Evolutionary conservation across 257 asterid genomes (phyloP).

Genomic region (Solanum phureja): DNA sequence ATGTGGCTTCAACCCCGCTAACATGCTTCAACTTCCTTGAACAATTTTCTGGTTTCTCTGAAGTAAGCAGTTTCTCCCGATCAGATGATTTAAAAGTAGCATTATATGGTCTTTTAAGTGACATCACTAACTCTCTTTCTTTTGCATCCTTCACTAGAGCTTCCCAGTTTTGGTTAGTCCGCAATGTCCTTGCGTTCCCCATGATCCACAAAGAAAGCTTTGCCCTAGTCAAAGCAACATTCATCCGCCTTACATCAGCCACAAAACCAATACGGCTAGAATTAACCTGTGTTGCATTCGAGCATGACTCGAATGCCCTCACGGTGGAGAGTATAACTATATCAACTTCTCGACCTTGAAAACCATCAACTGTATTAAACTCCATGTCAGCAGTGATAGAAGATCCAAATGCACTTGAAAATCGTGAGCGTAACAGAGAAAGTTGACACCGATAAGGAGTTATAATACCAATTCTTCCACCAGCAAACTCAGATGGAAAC

Average conservation of each 20-base stretch:
- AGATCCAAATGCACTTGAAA: slow-evolving; percentile 82
- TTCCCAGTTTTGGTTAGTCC: slow-evolving; percentile 67
- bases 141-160: slow-evolving; percentile 76
- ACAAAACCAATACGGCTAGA: slow-evolving; percentile 75
- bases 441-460: slow-evolving; percentile 89
- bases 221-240: slow-evolving; percentile 97
- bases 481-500: slow-evolving; percentile 65
- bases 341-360: slow-evolving; percentile 98
- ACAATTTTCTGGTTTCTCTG: slow-evolving; percentile 22
- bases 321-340: slow-evolving; percentile 87
- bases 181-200: slow-evolving; percentile 75
- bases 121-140: slow-evolving; percentile 51
- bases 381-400: slow-evolving; percentile 73
- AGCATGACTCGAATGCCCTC: slow-evolving; percentile 62
- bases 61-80: slow-evolving; percentile 15
- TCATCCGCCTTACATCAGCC: slow-evolving; percentile 98
- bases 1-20: slow-evolving; percentile 18
- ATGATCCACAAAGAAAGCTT: slow-evolving; percentile 78
- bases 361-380: slow-evolving; percentile 94
- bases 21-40: slow-evolving; percentile 23
- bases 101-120: slow-evolving; percentile 65
- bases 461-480: slow-evolving; percentile 77
- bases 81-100: slow-evolving; percentile 22
- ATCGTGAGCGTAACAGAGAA: slow-evolving; percentile 68
- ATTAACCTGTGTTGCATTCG: slow-evolving; percentile 24